These are phyloP conservation scores for Poronia punctata DNA, from an alignment of 495 filamentous ascomycete genomes.

Conservation along the genomic window DNA sequence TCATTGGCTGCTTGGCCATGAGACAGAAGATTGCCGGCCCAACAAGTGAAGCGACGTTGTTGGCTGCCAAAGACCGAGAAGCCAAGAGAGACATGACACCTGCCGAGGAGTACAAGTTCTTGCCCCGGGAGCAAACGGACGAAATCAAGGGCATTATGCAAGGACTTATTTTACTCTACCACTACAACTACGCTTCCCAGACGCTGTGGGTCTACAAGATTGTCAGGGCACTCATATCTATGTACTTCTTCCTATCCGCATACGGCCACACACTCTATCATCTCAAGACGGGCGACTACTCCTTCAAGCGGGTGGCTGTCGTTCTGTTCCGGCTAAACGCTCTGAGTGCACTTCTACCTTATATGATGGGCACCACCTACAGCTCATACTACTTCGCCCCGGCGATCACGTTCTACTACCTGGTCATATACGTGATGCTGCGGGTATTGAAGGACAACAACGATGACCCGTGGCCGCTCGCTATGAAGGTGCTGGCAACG, in stretches of 20 bases:
- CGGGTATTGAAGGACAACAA: constrained; percentile 33
- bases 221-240: constrained; percentile 48
- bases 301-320: constrained; percentile 37
- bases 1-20: constrained; percentile 32
- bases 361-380: constrained; percentile 52
- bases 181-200: constrained; percentile 49
- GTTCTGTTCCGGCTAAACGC: constrained; percentile 52
- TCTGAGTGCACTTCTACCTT: constrained; percentile 45
- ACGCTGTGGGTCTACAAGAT: constrained; percentile 46
- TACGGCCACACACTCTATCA: constrained; percentile 55
- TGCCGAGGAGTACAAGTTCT: constrained; percentile 21
- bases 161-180: constrained; percentile 49
- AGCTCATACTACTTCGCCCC: constrained; percentile 54
- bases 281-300: constrained; percentile 47
- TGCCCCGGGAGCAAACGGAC: constrained; percentile 49
- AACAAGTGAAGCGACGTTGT: constrained; percentile 3
- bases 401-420: constrained; percentile 54
- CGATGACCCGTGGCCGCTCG: constrained; percentile 31
- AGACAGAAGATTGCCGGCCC: constrained; percentile 21
- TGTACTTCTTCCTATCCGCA: constrained; percentile 55
- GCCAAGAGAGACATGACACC: background rate
- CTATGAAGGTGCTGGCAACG: constrained; percentile 43
- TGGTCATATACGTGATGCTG: constrained; percentile 48
- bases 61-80: constrained; percentile 10
- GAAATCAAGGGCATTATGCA: constrained; percentile 66